Evolutionary conservation across 352 stramenopile genomes (phyloP).

Genomic region (Phytophthora foliorum): DNA sequence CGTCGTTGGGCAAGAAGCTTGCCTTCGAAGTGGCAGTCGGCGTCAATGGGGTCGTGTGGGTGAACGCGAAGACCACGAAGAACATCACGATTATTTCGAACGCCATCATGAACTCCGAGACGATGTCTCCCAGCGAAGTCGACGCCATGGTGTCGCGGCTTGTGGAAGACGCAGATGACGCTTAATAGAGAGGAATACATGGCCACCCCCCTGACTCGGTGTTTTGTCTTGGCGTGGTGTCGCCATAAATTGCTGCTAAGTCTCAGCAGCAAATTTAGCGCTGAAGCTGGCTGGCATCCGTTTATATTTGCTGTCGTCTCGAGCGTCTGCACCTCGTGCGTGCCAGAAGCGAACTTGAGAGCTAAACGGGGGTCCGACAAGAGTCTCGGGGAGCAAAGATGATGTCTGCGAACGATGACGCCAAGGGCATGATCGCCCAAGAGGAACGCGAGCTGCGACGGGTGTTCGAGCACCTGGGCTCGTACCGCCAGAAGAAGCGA

Average conservation of each 20-base stretch:
- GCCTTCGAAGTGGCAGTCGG: constrained; percentile 97
- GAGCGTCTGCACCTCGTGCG: background rate
- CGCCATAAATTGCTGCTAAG: constrained; percentile 10
- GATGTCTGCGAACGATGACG: constrained; percentile 80
- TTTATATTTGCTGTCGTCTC: constrained; percentile 19
- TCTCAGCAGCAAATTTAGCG: constrained; percentile 28
- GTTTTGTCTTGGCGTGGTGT: background rate
- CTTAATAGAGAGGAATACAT: constrained; percentile 42
- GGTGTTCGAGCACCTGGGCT: constrained; percentile 95
- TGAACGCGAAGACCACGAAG: constrained; percentile 91
- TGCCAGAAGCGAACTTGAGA: constrained; percentile 18
- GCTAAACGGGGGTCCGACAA: background rate
- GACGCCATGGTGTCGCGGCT: constrained; percentile 85
- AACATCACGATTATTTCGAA: constrained; percentile 91
- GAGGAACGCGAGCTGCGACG: constrained; percentile 96
- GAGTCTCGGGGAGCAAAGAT: constrained; percentile 35
- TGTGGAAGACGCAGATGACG: constrained; percentile 60
- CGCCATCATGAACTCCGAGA: constrained; percentile 90
- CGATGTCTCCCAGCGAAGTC: constrained; percentile 81
- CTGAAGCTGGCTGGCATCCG: constrained; percentile 5
- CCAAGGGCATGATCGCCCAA: constrained; percentile 93
- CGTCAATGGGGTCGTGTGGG: constrained; percentile 97
- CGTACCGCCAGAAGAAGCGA: constrained; percentile 91
- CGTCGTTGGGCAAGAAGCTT: constrained; percentile 82
- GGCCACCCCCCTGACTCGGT: constrained; percentile 1